Evolutionary conservation across 352 stramenopile species (phyloP).

Genomic region (Phytophthora rubi): DNA sequence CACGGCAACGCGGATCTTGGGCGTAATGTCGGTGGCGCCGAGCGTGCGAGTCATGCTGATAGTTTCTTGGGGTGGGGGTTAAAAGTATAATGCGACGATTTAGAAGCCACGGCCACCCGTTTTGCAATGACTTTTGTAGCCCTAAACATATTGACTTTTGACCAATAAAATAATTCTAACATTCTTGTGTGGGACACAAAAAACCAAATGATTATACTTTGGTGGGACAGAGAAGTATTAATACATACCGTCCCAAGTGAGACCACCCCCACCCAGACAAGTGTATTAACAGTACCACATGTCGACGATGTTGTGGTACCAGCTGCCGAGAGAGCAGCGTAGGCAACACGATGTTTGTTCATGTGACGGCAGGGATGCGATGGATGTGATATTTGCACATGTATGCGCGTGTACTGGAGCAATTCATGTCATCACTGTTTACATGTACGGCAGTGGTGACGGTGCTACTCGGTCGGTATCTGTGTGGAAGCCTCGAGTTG

Average conservation of each 20-base stretch:
- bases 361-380: background rate
- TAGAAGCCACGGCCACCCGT: too few species aligned
- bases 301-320: conserved; percentile 22
- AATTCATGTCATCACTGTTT: conserved; percentile 6
- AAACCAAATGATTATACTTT: too few species aligned
- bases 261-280: conserved; percentile 9
- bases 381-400: background rate
- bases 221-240: too few species aligned
- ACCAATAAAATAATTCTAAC: too few species aligned
- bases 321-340: conserved; percentile 18
- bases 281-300: conserved; percentile 18
- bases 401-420: background rate
- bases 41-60: too few species aligned
- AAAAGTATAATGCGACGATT: too few species aligned
- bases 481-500: conserved; percentile 1
- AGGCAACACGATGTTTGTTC: conserved; percentile 8
- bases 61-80: too few species aligned
- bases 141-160: too few species aligned
- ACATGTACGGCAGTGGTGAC: background rate
- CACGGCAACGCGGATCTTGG: too few species aligned
- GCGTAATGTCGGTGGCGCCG: too few species aligned
- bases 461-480: background rate
- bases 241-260: conserved; percentile 1
- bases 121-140: too few species aligned
- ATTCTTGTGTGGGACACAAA: too few species aligned